Percentiles rank a stretch among this genome's conserved stretches.
These are phyloP conservation scores for Hymenoscyphus fraxineus DNA, from an alignment of 2,329 filamentous ascomycete species.

Conservation along the genomic window DNA sequence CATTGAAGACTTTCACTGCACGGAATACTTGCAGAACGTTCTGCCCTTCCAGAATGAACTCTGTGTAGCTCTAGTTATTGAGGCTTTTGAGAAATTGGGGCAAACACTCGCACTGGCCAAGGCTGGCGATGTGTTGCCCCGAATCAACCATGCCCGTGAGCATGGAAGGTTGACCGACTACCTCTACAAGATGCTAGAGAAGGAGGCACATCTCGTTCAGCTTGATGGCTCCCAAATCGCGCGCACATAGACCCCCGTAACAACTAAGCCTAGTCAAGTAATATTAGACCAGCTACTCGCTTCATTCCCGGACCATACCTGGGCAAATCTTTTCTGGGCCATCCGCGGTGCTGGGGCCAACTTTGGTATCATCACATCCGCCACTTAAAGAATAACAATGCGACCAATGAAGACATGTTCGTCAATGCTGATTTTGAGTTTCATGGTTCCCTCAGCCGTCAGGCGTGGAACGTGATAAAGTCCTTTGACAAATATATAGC, in stretches of 20 bases:
- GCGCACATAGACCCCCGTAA: slow-evolving; percentile 19
- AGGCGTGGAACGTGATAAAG: too few relatives aligned
- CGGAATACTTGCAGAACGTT: slow-evolving; percentile 28
- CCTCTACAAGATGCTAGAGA: slow-evolving; percentile 32
- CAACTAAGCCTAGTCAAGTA: not conserved
- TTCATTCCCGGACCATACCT: slow-evolving; percentile 34
- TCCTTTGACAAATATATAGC: too few relatives aligned
- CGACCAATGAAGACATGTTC: too few relatives aligned
- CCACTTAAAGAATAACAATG: slow-evolving; percentile 1
- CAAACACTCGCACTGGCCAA: slow-evolving; percentile 25
- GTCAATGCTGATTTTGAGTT: too few relatives aligned
- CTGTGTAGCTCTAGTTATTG: slow-evolving; percentile 32
- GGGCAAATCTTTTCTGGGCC: slow-evolving; percentile 17
- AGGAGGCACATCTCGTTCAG: slow-evolving; percentile 23
- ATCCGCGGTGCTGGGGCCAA: slow-evolving; percentile 21
- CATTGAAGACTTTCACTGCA: slow-evolving; percentile 15
- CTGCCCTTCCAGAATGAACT: slow-evolving; percentile 32
- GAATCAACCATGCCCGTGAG: slow-evolving; percentile 23
- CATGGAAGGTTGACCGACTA: slow-evolving; percentile 30
- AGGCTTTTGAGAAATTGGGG: slow-evolving; percentile 35
- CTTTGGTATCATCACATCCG: slow-evolving; percentile 35
- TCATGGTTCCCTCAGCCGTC: too few relatives aligned
- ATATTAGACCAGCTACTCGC: slow-evolving; percentile 23
- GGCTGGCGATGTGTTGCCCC: slow-evolving; percentile 24
- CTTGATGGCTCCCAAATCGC: slow-evolving; percentile 12